Evolutionary conservation across 768 basidiomycete species (phyloP).

Genomic region (Macrolepiota fuliginosa): DNA sequence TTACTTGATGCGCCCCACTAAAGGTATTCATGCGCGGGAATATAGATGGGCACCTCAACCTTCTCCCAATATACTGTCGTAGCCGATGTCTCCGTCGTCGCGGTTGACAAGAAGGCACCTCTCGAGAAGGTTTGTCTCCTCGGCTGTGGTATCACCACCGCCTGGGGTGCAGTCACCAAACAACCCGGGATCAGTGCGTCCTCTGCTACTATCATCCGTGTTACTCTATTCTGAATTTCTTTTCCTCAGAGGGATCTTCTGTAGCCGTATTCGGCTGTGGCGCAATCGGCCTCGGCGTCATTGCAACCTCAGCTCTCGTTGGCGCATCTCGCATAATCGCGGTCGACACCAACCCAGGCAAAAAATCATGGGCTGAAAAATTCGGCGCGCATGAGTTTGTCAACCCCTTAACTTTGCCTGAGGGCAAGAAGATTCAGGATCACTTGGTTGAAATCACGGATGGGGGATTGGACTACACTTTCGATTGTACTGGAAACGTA

Average conservation of each 20-base stretch:
- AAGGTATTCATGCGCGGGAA: not conserved
- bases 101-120: constrained; percentile 81
- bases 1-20: not conserved
- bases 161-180: constrained; percentile 94
- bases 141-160: constrained; percentile 97
- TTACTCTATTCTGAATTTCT: not conserved
- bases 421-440: constrained; percentile 86
- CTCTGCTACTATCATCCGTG: not conserved
- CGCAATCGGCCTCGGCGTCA: constrained; percentile 92
- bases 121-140: constrained; percentile 96
- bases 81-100: constrained; percentile 94
- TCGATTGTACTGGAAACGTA: constrained; percentile 92
- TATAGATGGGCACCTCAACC: constrained; percentile 96
- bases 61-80: constrained; percentile 99
- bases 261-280: constrained; percentile 97
- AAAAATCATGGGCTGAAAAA: constrained; percentile 85
- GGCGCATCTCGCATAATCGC: constrained; percentile 90
- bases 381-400: constrained; percentile 96
- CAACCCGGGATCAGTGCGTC: constrained; percentile 78
- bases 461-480: constrained; percentile 95
- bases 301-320: constrained; percentile 75
- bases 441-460: constrained; percentile 90
- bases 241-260: constrained; percentile 64
- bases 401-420: constrained; percentile 71
- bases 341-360: constrained; percentile 82